phyloP scores from a whole-genome alignment of 768 basidiomycete genomes.

The Asterophora lycoperdoides region DNA sequence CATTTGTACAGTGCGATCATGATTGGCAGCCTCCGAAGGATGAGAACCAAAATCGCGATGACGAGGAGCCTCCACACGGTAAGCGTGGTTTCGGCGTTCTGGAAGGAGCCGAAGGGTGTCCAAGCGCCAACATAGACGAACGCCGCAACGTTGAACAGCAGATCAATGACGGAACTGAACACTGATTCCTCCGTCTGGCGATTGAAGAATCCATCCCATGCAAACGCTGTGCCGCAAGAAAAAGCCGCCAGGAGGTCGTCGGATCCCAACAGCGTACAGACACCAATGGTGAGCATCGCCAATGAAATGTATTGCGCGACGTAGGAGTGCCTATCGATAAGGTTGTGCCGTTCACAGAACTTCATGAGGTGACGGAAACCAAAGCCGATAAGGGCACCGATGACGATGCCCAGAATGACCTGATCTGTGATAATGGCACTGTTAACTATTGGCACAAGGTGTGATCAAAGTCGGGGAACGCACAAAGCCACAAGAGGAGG shows the following conservation, averaged over 20 bases:
- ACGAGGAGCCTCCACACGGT: slow-evolving; percentile 82
- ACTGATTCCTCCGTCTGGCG: slow-evolving; percentile 91
- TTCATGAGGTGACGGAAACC: slow-evolving; percentile 88
- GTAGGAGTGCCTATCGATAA: slow-evolving; percentile 93
- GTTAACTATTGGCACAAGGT: slow-evolving; percentile 9
- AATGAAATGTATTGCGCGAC: slow-evolving; percentile 88
- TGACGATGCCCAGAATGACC: slow-evolving; percentile 66
- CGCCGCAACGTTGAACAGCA: slow-evolving; percentile 92
- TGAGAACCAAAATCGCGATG: slow-evolving; percentile 75
- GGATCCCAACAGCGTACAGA: slow-evolving; percentile 79
- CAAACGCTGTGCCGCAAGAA: slow-evolving; percentile 92
- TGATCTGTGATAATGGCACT: slow-evolving; percentile 52
- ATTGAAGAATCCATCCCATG: slow-evolving; percentile 95
- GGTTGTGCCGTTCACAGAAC: slow-evolving; percentile 79
- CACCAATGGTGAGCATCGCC: slow-evolving; percentile 80
- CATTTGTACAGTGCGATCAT: slow-evolving; percentile 84
- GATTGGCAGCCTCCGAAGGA: slow-evolving; percentile 78
- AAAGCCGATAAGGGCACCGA: slow-evolving; percentile 74
- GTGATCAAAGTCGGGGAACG: slow-evolving; percentile 28
- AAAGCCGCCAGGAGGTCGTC: slow-evolving; percentile 96
- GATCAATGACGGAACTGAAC: slow-evolving; percentile 94
- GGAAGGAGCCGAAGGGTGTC: slow-evolving; percentile 89
- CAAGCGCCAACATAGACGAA: slow-evolving; percentile 97
- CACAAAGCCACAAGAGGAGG: slow-evolving; percentile 80
- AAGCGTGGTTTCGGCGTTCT: slow-evolving; percentile 59